phyloP scores from a whole-genome alignment of 352 stramenopile species.

The Phytophthora capsici region DNA sequence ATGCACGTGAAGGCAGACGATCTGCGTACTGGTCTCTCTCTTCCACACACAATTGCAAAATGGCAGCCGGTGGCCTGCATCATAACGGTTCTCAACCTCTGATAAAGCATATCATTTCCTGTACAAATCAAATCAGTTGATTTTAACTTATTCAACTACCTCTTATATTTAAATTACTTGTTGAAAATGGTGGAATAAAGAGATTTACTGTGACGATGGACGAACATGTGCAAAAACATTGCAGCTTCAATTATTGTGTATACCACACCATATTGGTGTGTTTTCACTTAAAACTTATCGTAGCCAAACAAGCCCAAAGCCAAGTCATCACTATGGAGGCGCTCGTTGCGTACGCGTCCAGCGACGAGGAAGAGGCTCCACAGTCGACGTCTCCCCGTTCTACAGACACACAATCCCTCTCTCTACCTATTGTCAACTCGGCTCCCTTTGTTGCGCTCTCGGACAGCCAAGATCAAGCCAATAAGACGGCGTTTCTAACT shows the following conservation, averaged over 20 bases:
- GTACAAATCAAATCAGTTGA: too few species aligned
- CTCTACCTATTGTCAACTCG: conserved; percentile 61
- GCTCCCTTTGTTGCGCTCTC: conserved; percentile 47
- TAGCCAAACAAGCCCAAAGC: not conserved
- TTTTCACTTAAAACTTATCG: not conserved
- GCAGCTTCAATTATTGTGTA: conserved; percentile 10
- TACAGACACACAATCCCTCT: conserved; percentile 15
- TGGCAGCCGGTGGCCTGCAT: conserved; percentile 15
- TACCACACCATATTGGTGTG: conserved; percentile 2
- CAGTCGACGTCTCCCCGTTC: conserved; percentile 4
- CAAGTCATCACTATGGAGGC: conserved; percentile 43
- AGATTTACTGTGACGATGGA: conserved; percentile 11
- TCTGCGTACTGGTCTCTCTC: conserved; percentile 12
- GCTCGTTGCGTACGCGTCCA: conserved; percentile 56
- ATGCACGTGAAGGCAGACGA: not conserved
- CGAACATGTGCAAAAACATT: conserved; percentile 3
- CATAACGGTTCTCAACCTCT: conserved; percentile 10
- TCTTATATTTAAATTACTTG: not conserved
- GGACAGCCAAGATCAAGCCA: conserved; percentile 36
- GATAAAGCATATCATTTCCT: not conserved
- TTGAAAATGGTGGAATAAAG: not conserved
- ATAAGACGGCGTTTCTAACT: conserved; percentile 46
- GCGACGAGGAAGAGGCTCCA: conserved; percentile 44
- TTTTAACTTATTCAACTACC: not conserved
- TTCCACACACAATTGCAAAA: conserved; percentile 27